These are phyloP conservation scores for Diaporthe capsici DNA, from an alignment of 2,329 filamentous ascomycete genomes.

Conservation along the genomic window DNA sequence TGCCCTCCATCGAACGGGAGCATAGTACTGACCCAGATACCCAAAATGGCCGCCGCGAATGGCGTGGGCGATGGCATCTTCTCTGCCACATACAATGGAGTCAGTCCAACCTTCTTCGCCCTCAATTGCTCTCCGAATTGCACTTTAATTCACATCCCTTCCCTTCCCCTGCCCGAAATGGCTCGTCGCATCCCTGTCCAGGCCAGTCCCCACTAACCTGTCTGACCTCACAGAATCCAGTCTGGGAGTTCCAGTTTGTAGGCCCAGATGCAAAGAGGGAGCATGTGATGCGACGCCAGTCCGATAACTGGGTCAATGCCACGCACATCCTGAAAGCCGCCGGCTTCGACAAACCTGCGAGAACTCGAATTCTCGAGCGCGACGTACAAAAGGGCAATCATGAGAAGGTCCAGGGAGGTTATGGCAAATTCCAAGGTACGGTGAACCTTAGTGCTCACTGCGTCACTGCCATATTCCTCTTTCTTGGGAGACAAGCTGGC, in stretches of 20 bases:
- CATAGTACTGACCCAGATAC: neutral
- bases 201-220: neutral
- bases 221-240: slow-evolving; percentile 77
- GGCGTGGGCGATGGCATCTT: slow-evolving; percentile 66
- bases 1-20: neutral
- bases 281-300: slow-evolving; percentile 95
- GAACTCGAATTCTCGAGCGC: slow-evolving; percentile 94
- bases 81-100: slow-evolving; percentile 78
- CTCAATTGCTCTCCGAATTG: slow-evolving; percentile 30
- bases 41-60: slow-evolving; percentile 62
- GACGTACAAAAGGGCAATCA: slow-evolving; percentile 97
- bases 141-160: slow-evolving; percentile 18
- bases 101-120: slow-evolving; percentile 56
- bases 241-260: slow-evolving; percentile 89
- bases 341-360: slow-evolving; percentile 95
- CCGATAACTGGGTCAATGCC: slow-evolving; percentile 99
- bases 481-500: neutral
- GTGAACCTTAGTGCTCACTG: neutral
- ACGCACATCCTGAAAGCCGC: slow-evolving; percentile 98
- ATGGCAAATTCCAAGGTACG: slow-evolving; percentile 96
- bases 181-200: neutral
- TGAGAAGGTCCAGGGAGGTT: slow-evolving; percentile 98
- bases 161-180: neutral
- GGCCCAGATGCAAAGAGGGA: slow-evolving; percentile 78
- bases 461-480: neutral